A percentile compares a stretch with the other conserved stretches of the same genome.
Conservation (phyloP, 2,329 filamentous ascomycete species). For the Alternaria gansuensis region DNA sequence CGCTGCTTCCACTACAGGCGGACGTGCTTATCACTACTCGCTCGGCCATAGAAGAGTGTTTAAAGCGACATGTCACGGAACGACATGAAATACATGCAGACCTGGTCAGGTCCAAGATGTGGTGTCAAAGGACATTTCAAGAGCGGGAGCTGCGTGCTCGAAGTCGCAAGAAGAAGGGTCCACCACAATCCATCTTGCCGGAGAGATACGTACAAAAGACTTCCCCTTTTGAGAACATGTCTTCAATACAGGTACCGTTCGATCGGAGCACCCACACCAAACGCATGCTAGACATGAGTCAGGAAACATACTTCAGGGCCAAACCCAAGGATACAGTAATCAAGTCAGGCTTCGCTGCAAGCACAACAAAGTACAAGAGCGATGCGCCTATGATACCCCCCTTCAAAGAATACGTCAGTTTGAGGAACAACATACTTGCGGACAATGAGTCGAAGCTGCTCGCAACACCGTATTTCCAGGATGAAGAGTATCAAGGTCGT, state of each 20-base stretch:
- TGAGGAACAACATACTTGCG: constrained; percentile 55
- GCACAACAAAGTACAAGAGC: constrained; percentile 30
- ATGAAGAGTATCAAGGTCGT: constrained; percentile 33
- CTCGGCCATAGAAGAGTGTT: constrained; percentile 21
- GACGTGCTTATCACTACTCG: constrained; percentile 20
- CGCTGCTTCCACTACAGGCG: constrained; percentile 3
- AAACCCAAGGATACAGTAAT: constrained; percentile 19
- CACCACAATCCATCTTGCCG: constrained; percentile 1
- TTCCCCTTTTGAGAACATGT: constrained; percentile 40
- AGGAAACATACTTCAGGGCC: constrained; percentile 31
- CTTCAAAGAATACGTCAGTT: constrained; percentile 55
- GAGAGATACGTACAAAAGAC: constrained; percentile 28
- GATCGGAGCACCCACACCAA: constrained; percentile 10
- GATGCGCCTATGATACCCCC: constrained; percentile 41
- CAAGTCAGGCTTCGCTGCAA: constrained; percentile 20
- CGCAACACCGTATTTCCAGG: constrained; percentile 48
- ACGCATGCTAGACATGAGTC: constrained; percentile 16
- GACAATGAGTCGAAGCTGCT: constrained; percentile 54
- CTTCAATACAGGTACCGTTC: constrained; percentile 25
- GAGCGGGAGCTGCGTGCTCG: constrained; percentile 29
- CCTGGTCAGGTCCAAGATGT: constrained; percentile 25
- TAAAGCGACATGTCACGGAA: constrained; percentile 26
- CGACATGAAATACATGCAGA: constrained; percentile 31
- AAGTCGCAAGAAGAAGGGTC: constrained; percentile 4
- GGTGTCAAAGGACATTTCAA: constrained; percentile 34